These are phyloP conservation scores for Dendrocalamus sinicus DNA, from an alignment of 176 grass and related monocot species.

Conservation along the genomic window DNA sequence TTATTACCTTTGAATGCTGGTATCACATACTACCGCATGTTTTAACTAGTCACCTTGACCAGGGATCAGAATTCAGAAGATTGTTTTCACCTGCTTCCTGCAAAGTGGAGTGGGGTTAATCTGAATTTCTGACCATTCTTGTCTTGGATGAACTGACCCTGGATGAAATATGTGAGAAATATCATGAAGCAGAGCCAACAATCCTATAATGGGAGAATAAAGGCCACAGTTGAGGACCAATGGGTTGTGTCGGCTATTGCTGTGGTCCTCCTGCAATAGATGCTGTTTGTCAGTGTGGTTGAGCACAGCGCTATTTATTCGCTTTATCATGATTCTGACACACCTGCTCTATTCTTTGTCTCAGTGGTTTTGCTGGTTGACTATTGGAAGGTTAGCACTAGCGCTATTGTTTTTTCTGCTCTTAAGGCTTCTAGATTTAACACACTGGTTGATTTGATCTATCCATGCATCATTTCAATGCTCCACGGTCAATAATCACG, in stretches of 20 bases:
- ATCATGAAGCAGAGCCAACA: not conserved
- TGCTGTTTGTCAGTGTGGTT: slow-evolving; percentile 38
- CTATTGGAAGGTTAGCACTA: not conserved
- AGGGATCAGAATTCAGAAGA: not conserved
- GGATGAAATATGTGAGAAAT: not conserved
- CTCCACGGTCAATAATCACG: slow-evolving; percentile 32
- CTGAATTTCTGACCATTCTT: not conserved
- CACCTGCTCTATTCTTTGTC: slow-evolving; percentile 39
- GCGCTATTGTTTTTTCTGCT: not conserved
- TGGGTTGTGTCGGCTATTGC: slow-evolving; percentile 22
- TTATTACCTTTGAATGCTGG: not conserved
- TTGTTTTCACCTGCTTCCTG: not conserved
- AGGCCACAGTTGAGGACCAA: slow-evolving; percentile 25
- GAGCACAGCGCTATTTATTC: slow-evolving; percentile 13
- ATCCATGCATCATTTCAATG: not conserved
- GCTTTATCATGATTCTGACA: slow-evolving; percentile 13
- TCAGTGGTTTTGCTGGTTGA: slow-evolving; percentile 8
- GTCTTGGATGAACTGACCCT: not conserved
- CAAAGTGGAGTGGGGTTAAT: not conserved
- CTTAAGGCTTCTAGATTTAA: slow-evolving; percentile 14
- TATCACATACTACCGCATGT: not conserved
- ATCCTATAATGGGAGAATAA: slow-evolving; percentile 28
- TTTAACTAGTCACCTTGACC: not conserved
- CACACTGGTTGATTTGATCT: not conserved
- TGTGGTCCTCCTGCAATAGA: slow-evolving; percentile 41